Conservation (phyloP, 164 flowering plant genomes). For the Paratinospora sagittata region DNA sequence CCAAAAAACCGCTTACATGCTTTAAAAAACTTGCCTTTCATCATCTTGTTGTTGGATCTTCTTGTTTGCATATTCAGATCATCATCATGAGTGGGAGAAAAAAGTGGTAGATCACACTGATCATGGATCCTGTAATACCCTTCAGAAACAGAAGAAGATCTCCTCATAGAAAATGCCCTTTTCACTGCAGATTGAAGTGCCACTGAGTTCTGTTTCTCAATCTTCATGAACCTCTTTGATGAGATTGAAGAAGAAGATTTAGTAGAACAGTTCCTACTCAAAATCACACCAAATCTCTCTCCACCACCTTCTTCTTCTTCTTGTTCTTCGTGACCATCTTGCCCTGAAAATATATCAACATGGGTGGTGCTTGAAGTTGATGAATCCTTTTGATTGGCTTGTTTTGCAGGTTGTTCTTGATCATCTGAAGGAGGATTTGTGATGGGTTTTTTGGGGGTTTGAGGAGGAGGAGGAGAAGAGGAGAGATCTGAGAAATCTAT, state of each 20-base stretch:
- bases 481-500: slow-evolving; percentile 39
- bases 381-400: neutral
- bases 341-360: slow-evolving; percentile 9
- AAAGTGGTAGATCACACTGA: slow-evolving; percentile 24
- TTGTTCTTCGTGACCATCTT: slow-evolving; percentile 15
- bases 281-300: slow-evolving; percentile 18
- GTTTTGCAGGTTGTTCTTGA: slow-evolving; percentile 10
- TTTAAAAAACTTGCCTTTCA: slow-evolving; percentile 37
- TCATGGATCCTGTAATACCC: slow-evolving; percentile 60
- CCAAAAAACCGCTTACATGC: slow-evolving; percentile 50
- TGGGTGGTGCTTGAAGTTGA: slow-evolving; percentile 1
- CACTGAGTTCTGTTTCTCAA: slow-evolving; percentile 12
- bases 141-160: slow-evolving; percentile 55
- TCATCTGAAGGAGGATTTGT: neutral
- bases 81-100: slow-evolving; percentile 25
- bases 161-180: slow-evolving; percentile 47
- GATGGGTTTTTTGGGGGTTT: slow-evolving; percentile 14
- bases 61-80: slow-evolving; percentile 16
- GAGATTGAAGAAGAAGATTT: slow-evolving; percentile 17
- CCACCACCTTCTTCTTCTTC: slow-evolving; percentile 21
- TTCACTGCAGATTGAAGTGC: slow-evolving; percentile 28
- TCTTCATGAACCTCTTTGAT: slow-evolving; percentile 20
- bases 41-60: slow-evolving; percentile 37
- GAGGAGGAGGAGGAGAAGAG: slow-evolving; percentile 17
- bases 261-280: slow-evolving; percentile 37